Conservation (phyloP, 2,329 filamentous ascomycete species). For the Xylariaceae sp. region DNA sequence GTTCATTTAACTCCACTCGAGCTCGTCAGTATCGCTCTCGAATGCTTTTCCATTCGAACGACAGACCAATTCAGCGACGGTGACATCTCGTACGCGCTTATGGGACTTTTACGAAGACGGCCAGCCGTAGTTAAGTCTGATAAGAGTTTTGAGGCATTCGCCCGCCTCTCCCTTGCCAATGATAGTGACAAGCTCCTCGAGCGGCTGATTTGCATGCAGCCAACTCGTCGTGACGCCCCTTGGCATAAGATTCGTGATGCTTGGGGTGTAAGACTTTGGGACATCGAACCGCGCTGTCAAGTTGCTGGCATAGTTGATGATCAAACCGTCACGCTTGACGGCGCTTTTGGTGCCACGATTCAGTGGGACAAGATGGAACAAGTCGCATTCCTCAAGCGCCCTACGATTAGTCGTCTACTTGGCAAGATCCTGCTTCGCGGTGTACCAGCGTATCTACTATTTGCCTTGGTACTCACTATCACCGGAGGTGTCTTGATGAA, state of each 20-base stretch:
- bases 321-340: slow-evolving; percentile 39
- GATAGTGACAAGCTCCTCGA: slow-evolving; percentile 42
- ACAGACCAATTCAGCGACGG: slow-evolving; percentile 35
- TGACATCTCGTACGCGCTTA: slow-evolving; percentile 43
- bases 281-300: slow-evolving; percentile 39
- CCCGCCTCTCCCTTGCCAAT: slow-evolving; percentile 42
- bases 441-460: slow-evolving; percentile 6
- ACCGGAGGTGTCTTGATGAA: neutral
- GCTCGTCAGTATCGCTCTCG: slow-evolving; percentile 29
- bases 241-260: slow-evolving; percentile 41
- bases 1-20: slow-evolving; percentile 38
- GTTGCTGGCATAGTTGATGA: slow-evolving; percentile 39
- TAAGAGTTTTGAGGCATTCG: slow-evolving; percentile 44
- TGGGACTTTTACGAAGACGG: slow-evolving; percentile 41
- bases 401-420: slow-evolving; percentile 2
- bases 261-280: slow-evolving; percentile 40
- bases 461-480: slow-evolving; percentile 2
- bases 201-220: slow-evolving; percentile 41
- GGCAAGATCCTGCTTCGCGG: slow-evolving; percentile 9
- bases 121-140: slow-evolving; percentile 37
- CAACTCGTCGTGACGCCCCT: slow-evolving; percentile 27
- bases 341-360: slow-evolving; percentile 34
- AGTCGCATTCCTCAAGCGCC: slow-evolving; percentile 13
- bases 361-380: slow-evolving; percentile 34
- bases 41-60: slow-evolving; percentile 37